Base-by-base conservation (phyloP, 2,329 filamentous ascomycete species). In the Ceratocystis eucalypticola region DNA sequence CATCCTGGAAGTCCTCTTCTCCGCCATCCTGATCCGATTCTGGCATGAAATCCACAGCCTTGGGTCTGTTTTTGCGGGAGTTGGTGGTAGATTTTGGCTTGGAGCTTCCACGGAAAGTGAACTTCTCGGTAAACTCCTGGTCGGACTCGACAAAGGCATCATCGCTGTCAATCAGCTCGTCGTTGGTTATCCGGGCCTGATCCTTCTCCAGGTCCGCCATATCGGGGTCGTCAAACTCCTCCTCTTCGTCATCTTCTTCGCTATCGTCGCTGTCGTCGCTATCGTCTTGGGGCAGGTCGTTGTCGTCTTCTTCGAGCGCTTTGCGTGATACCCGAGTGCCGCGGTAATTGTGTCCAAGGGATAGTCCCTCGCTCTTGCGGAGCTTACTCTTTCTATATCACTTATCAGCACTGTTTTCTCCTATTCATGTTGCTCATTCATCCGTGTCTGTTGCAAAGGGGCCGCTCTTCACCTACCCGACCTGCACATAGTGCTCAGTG, bases 401-500 rank as follows among this genome's bases (percentile, higher is more conserved):
- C 62, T 17, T 6, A 25, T 30, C 10, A 25, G 50, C 50, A 28
- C 20, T 25, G 22, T 15, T 15, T 55, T 28, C 22, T 5, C 53
- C 7, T 33, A 12, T 12, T 5, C n/a, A 20, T 50, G 17, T 22
- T 50, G 3, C 48, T 20, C n/a, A 20, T 20, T 50, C 6, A 25
- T n/a, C 48, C 22, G 8, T 17, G 33, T 22, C 53, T 6, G 28
- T 12, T 4, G 20, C 10, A 20, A 30, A 45, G 37, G 37, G 37
- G 28, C 37, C 2, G 53, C 12, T 28, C 50, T 33, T 10, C 46
- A 64, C 79, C 66, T 77, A 88, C 80, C 87, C 88, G 41, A 96
- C 89, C 64, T 82, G 76, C 55, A 88, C 82, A 73, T 97, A 97
- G 74, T 97, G 93, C 72, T 96, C 93, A 41, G 92, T 88, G 22